phyloP scores from a whole-genome alignment of 2,329 filamentous ascomycete genomes.

The Botrytis medusae region DNA sequence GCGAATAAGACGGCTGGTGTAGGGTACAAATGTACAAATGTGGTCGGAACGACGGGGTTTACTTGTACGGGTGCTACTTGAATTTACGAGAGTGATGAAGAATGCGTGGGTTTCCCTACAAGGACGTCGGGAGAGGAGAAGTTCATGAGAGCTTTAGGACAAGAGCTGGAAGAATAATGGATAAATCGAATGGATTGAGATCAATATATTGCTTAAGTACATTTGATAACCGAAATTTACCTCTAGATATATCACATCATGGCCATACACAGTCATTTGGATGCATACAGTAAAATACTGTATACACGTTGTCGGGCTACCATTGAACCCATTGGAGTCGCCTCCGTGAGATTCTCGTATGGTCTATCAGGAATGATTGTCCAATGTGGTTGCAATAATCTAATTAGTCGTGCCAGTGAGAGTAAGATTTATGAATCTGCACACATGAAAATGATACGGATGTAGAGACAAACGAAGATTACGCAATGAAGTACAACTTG shows the following conservation, averaged over 20 bases:
- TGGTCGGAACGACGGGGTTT: slow-evolving; percentile 3
- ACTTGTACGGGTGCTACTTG: neutral
- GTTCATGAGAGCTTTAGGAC: neutral
- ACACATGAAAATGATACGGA: too few species aligned
- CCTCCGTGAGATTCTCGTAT: neutral
- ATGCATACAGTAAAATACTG: neutral
- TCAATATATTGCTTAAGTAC: neutral
- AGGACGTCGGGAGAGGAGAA: neutral
- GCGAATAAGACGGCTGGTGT: neutral
- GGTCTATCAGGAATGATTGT: neutral
- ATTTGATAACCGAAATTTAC: neutral
- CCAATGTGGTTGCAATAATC: neutral
- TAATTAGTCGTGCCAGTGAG: neutral
- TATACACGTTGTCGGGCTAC: neutral
- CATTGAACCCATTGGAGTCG: neutral
- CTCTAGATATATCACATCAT: neutral
- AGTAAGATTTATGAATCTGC: neutral
- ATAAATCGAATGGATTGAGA: rapidly evolving
- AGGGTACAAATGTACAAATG: slow-evolving; percentile 18
- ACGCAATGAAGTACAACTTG: too few species aligned
- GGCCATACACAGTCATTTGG: too few species aligned
- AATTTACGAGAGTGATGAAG: neutral
- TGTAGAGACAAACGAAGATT: too few species aligned
- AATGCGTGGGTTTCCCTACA: too few species aligned
- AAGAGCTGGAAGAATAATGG: neutral